Conservation (phyloP, 768 basidiomycete genomes). For the Tricholomella constricta region DNA sequence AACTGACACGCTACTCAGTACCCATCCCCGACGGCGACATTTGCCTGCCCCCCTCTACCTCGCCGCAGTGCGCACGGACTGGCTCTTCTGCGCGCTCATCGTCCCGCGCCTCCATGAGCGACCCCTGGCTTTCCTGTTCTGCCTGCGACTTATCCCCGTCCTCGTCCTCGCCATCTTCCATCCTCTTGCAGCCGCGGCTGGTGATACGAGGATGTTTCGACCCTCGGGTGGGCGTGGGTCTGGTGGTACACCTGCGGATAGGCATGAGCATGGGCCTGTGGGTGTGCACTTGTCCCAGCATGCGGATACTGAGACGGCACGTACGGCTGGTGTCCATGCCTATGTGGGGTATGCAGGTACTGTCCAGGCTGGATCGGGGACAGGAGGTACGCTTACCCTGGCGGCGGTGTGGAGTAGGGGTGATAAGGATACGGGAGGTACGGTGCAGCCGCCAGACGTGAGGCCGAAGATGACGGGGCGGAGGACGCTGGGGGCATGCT, state of each 20-base stretch:
- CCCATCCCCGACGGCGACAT: too few species aligned
- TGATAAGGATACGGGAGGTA: conserved; percentile 16
- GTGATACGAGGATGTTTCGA: neutral
- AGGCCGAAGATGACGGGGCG: neutral
- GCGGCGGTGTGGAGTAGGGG: conserved; percentile 1
- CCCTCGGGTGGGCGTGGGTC: neutral
- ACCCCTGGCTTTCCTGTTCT: too few species aligned
- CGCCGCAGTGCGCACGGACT: too few species aligned
- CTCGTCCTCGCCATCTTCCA: too few species aligned
- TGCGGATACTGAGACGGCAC: too few species aligned
- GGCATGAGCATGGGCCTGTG: neutral
- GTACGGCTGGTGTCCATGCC: neutral
- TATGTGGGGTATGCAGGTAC: neutral
- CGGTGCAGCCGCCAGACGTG: too few species aligned
- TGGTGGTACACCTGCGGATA: neutral
- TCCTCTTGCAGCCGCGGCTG: neutral
- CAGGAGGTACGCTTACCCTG: conserved; percentile 3
- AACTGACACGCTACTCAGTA: too few species aligned
- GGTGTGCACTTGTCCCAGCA: neutral
- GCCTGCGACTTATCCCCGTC: too few species aligned
- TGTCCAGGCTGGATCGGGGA: neutral
- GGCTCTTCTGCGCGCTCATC: too few species aligned
- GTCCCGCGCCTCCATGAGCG: too few species aligned
- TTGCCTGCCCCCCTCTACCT: too few species aligned
- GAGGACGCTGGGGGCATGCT: conserved; percentile 24